Percentiles rank a stretch among this genome's conserved stretches.
phyloP scores from a whole-genome alignment of 371 early-diverging fungal genomes.

The Mucor velutinosus region DNA sequence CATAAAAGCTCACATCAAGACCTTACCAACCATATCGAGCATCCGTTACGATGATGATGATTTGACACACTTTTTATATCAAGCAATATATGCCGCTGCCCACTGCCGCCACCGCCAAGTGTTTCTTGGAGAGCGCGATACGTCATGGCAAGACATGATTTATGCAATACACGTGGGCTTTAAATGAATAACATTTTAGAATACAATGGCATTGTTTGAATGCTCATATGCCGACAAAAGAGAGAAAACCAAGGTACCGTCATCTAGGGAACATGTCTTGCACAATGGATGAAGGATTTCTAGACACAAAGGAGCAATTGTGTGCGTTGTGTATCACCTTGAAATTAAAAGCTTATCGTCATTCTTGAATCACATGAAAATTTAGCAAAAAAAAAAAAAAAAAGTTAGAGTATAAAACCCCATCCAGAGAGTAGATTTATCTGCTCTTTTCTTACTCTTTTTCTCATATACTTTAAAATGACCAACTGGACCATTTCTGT shows the following conservation, averaged over 20 bases:
- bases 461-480: slow-evolving; percentile 1
- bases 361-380: background rate
- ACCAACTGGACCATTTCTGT: slow-evolving; percentile 18
- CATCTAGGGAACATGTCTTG: background rate
- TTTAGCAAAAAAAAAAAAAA: background rate
- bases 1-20: background rate
- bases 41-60: background rate
- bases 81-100: too few relatives aligned
- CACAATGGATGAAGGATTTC: background rate
- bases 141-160: background rate
- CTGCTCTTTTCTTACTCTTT: background rate
- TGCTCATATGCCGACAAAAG: too few relatives aligned
- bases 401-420: background rate
- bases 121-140: background rate
- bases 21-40: background rate
- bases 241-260: background rate
- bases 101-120: background rate
- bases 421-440: background rate
- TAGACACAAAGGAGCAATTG: background rate
- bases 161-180: background rate
- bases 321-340: background rate
- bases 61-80: background rate
- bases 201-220: background rate
- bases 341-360: background rate
- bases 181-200: too few relatives aligned